Conservation (phyloP, 257 asterid species). For the Buddleja alternifolia region DNA sequence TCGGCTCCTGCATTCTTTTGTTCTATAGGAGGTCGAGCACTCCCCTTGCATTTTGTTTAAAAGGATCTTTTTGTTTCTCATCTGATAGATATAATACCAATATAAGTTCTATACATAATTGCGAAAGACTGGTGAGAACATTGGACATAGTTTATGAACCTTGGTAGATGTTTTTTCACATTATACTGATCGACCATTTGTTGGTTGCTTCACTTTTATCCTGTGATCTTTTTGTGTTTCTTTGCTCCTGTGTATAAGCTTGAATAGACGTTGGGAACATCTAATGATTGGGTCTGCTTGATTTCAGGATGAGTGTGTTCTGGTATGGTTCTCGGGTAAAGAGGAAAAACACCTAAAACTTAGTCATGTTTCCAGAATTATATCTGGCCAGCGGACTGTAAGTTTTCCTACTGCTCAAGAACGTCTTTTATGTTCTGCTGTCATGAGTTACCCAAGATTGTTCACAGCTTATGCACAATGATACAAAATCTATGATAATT, state of each 20-base stretch:
- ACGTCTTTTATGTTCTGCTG: slow-evolving; percentile 7
- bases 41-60: slow-evolving; percentile 8
- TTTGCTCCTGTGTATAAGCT: background rate
- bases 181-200: slow-evolving; percentile 14
- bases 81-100: slow-evolving; percentile 18
- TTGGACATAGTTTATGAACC: slow-evolving; percentile 23
- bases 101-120: slow-evolving; percentile 12
- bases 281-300: slow-evolving; percentile 30
- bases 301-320: slow-evolving; percentile 87
- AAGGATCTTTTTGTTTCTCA: background rate
- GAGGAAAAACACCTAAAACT: slow-evolving; percentile 94
- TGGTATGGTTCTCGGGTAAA: slow-evolving; percentile 94
- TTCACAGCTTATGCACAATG: slow-evolving; percentile 21
- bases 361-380: slow-evolving; percentile 86
- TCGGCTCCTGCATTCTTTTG: background rate
- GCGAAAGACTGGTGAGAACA: slow-evolving; percentile 20
- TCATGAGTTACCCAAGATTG: slow-evolving; percentile 9
- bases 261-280: background rate
- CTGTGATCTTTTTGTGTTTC: background rate
- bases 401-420: slow-evolving; percentile 41
- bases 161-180: slow-evolving; percentile 16
- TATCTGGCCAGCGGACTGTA: slow-evolving; percentile 98
- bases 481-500: background rate
- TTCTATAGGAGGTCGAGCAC: background rate
- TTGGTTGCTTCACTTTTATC: background rate